phyloP scores from a whole-genome alignment of 495 filamentous ascomycete genomes.

The Lineolata rhizophorae region DNA sequence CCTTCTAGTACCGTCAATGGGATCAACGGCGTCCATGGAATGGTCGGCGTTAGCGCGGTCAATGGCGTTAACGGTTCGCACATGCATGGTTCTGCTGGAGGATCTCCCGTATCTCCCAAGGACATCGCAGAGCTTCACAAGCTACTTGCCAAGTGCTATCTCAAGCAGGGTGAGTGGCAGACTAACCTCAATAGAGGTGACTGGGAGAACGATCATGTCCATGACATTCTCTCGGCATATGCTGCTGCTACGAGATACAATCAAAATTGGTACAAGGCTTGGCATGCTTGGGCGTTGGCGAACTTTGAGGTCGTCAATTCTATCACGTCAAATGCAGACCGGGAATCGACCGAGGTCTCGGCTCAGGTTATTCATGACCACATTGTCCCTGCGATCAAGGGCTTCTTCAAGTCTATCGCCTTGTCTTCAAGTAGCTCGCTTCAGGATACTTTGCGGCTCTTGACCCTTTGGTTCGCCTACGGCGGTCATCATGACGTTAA shows the following conservation, averaged over 20 bases:
- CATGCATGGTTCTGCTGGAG: conserved; percentile 11
- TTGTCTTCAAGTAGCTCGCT: conserved; percentile 78
- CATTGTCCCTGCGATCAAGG: conserved; percentile 80
- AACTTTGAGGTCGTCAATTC: conserved; percentile 95
- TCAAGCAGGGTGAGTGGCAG: conserved; percentile 93
- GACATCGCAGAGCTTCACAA: conserved; percentile 37
- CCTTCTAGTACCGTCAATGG: conserved; percentile 18
- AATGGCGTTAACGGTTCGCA: conserved; percentile 15
- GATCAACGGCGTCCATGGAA: conserved; percentile 19
- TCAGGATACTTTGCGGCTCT: conserved; percentile 79
- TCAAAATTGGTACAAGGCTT: conserved; percentile 89
- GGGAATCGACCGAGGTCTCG: conserved; percentile 32
- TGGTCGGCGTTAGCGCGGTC: conserved; percentile 22
- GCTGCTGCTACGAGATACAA: conserved; percentile 79
- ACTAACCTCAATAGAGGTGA: conserved; percentile 59
- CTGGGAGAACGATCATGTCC: conserved; percentile 57
- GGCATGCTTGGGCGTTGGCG: conserved; percentile 97
- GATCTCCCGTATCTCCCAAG: conserved; percentile 9
- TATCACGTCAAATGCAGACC: conserved; percentile 37
- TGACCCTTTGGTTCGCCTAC: conserved; percentile 92
- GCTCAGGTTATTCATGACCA: conserved; percentile 52
- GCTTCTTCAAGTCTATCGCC: conserved; percentile 90
- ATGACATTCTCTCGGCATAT: conserved; percentile 68
- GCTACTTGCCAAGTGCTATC: conserved; percentile 81
- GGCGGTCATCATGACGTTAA: conserved; percentile 79